Conservation (phyloP, 306 rosid species). For the Ammopiptanthus mongolicus region DNA sequence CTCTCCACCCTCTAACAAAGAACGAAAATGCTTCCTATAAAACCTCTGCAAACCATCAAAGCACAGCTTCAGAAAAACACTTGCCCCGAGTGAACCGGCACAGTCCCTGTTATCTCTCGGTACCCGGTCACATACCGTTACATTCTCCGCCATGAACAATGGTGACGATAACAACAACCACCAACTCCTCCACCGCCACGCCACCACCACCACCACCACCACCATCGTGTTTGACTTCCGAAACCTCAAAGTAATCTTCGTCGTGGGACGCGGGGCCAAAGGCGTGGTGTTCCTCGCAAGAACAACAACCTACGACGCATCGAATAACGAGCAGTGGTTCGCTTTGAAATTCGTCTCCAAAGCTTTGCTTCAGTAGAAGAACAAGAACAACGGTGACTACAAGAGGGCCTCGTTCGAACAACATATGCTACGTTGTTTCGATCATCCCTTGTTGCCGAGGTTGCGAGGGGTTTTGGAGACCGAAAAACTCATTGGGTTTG, state of each 20-base stretch:
- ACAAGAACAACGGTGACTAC: conserved; percentile 24
- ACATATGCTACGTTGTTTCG: conserved; percentile 50
- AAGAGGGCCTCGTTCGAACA: conserved; percentile 70
- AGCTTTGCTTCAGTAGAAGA: conserved; percentile 44
- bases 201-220: background rate
- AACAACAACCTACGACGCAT: background rate
- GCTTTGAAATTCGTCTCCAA: conserved; percentile 77
- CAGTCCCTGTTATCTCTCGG: background rate
- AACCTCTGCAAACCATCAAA: background rate
- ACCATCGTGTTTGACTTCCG: conserved; percentile 29
- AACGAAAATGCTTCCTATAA: background rate
- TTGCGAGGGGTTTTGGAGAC: conserved; percentile 62
- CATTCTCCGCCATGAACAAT: conserved; percentile 27
- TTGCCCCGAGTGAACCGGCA: background rate
- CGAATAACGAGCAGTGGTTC: conserved; percentile 22
- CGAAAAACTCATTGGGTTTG: conserved; percentile 49
- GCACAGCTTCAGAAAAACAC: background rate
- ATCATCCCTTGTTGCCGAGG: conserved; percentile 65
- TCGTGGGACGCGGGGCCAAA: conserved; percentile 94
- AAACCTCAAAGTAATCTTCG: conserved; percentile 47
- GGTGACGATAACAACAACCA: background rate
- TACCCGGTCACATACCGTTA: background rate
- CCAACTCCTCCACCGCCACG: background rate
- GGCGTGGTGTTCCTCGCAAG: conserved; percentile 77
- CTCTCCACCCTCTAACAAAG: no score